phyloP scores from a whole-genome alignment of 371 early-diverging fungal species.

The Basidiobolus heterosporus region DNA sequence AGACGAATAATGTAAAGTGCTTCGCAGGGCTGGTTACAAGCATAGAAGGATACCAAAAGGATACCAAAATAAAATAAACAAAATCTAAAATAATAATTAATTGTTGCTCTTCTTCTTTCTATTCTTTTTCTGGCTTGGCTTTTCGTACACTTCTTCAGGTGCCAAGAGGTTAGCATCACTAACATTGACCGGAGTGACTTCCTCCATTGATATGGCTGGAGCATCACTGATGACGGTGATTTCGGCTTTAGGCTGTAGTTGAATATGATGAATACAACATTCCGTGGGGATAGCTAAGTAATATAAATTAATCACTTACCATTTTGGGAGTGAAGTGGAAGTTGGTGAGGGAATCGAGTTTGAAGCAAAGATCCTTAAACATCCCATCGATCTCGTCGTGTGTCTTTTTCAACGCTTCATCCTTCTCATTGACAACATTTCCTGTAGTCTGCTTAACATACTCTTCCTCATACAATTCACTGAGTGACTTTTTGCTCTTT shows the following conservation, averaged over 20 bases:
- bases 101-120: too few relatives aligned
- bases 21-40: too few relatives aligned
- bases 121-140: conserved; percentile 8
- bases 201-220: conserved; percentile 87
- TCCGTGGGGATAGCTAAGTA: neutral
- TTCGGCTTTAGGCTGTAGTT: conserved; percentile 36
- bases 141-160: conserved; percentile 79
- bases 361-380: conserved; percentile 52
- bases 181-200: conserved; percentile 77
- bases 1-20: too few relatives aligned
- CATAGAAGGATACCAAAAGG: too few relatives aligned
- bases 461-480: conserved; percentile 83
- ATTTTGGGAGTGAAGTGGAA: conserved; percentile 79
- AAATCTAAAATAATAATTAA: too few relatives aligned
- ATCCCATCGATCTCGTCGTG: conserved; percentile 65
- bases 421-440: conserved; percentile 40
- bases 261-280: neutral
- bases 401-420: conserved; percentile 47
- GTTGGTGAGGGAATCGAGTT: conserved; percentile 82
- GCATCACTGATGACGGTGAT: conserved; percentile 62
- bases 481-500: conserved; percentile 67
- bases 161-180: conserved; percentile 68
- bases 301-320: conserved; percentile 8
- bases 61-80: too few relatives aligned
- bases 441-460: conserved; percentile 41